These are phyloP conservation scores for Fusarium verrucosum DNA, from an alignment of 2,329 filamentous ascomycete genomes.

Conservation along the genomic window DNA sequence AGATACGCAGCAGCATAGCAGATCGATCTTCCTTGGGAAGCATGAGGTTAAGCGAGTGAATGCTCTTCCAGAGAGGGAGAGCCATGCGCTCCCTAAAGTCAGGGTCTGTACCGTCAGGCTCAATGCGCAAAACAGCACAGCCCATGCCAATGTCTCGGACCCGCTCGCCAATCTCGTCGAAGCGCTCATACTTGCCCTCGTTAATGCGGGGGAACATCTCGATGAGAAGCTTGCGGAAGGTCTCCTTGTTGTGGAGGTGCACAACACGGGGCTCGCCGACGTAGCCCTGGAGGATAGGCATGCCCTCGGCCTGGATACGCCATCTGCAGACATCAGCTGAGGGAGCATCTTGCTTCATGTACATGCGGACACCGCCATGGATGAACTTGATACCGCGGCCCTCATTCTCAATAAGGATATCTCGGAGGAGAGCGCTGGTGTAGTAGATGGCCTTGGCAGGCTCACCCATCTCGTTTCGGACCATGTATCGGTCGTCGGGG, in stretches of 20 bases:
- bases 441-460: constrained; percentile 98
- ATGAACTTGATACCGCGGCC: constrained; percentile 93
- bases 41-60: constrained; percentile 95
- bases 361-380: constrained; percentile 98
- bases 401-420: constrained; percentile 88
- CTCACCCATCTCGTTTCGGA: constrained; percentile 88
- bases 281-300: constrained; percentile 91
- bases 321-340: constrained; percentile 87
- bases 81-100: constrained; percentile 81
- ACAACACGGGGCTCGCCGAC: constrained; percentile 82
- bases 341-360: constrained; percentile 95
- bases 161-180: constrained; percentile 88
- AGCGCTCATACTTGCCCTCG: constrained; percentile 75
- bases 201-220: constrained; percentile 97
- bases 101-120: constrained; percentile 72
- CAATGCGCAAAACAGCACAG: constrained; percentile 88
- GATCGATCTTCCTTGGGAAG: constrained; percentile 95
- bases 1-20: constrained; percentile 90
- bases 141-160: constrained; percentile 85
- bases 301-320: constrained; percentile 94
- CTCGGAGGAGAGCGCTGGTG: constrained; percentile 82
- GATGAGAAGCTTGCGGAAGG: constrained; percentile 81
- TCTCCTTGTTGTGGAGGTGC: constrained; percentile 78
- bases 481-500: constrained; percentile 91
- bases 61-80: constrained; percentile 91